phyloP scores from a whole-genome alignment of 1,139 yeast species.

The Waltiozyma sp. region DNA sequence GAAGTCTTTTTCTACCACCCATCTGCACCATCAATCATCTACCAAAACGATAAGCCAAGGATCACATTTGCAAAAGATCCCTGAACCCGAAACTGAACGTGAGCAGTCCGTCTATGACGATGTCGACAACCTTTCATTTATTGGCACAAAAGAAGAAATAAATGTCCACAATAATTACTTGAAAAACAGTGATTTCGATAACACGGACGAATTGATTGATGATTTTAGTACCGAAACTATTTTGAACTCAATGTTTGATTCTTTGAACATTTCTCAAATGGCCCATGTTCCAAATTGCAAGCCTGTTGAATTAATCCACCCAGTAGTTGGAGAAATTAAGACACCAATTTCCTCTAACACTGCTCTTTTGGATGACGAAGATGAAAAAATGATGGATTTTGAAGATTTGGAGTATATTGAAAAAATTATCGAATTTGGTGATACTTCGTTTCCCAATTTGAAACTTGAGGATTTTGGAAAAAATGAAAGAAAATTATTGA shows the following conservation, averaged over 20 bases:
- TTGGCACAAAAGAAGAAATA: background rate
- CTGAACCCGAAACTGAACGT: background rate
- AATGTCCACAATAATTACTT: background rate
- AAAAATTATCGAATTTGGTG: conserved; percentile 18
- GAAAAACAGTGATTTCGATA: background rate
- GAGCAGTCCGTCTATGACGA: background rate
- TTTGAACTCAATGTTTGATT: conserved; percentile 5
- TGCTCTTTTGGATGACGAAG: no score
- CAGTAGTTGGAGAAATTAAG: background rate
- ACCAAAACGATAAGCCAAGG: background rate
- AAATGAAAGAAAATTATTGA: conserved; percentile 13
- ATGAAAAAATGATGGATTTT: conserved; percentile 8
- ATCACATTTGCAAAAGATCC: background rate
- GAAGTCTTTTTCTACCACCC: background rate
- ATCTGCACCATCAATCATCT: background rate
- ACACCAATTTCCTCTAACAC: no score
- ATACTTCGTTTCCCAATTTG: conserved; percentile 19
- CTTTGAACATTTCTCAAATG: background rate
- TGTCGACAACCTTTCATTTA: background rate
- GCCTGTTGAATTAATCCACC: background rate
- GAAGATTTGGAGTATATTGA: conserved; percentile 18
- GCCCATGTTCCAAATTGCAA: background rate
- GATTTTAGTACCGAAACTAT: conserved; percentile 5
- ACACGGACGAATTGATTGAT: background rate
- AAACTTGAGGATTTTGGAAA: conserved; percentile 17